phyloP scores from a whole-genome alignment of 129 eudicot species.

The Lactuca saligna region DNA sequence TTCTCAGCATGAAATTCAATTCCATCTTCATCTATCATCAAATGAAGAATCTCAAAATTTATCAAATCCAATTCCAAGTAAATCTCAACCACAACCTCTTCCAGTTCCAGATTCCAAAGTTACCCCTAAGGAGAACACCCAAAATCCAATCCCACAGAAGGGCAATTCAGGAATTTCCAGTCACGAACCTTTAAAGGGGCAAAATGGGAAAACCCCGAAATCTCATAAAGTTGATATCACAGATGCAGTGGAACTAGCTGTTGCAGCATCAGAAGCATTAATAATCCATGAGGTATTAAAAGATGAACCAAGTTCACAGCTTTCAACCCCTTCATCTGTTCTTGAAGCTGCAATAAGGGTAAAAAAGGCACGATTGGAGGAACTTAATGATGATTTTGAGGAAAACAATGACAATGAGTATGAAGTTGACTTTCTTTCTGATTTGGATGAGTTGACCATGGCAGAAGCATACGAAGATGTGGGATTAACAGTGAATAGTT shows the following conservation, averaged over 20 bases:
- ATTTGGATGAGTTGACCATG: slow-evolving; percentile 65
- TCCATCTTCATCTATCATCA: slow-evolving; percentile 50
- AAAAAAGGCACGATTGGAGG: slow-evolving; percentile 72
- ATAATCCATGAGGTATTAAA: slow-evolving; percentile 55
- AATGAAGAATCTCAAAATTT: slow-evolving; percentile 37
- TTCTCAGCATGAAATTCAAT: slow-evolving; percentile 41
- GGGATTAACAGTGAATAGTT: slow-evolving; percentile 38
- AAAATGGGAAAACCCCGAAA: slow-evolving; percentile 25
- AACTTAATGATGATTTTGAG: slow-evolving; percentile 24
- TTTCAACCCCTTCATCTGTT: slow-evolving; percentile 43
- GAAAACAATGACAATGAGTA: neutral
- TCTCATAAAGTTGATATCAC: slow-evolving; percentile 33
- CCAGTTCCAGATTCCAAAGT: slow-evolving; percentile 7
- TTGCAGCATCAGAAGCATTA: slow-evolving; percentile 85
- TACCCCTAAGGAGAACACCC: slow-evolving; percentile 15
- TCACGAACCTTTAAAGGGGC: slow-evolving; percentile 8
- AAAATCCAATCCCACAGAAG: slow-evolving; percentile 27
- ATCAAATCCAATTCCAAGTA: slow-evolving; percentile 15
- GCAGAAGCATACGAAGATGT: slow-evolving; percentile 73
- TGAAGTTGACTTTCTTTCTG: slow-evolving; percentile 55
- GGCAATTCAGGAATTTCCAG: slow-evolving; percentile 14
- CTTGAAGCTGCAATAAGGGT: slow-evolving; percentile 82
- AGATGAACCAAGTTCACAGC: slow-evolving; percentile 24
- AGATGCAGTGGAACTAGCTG: slow-evolving; percentile 68
- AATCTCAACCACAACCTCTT: slow-evolving; percentile 35